A percentile compares a stretch with the other conserved stretches of the same genome.
Conservation (phyloP, 805 yeast species). For the Kuraishia capsulata region DNA sequence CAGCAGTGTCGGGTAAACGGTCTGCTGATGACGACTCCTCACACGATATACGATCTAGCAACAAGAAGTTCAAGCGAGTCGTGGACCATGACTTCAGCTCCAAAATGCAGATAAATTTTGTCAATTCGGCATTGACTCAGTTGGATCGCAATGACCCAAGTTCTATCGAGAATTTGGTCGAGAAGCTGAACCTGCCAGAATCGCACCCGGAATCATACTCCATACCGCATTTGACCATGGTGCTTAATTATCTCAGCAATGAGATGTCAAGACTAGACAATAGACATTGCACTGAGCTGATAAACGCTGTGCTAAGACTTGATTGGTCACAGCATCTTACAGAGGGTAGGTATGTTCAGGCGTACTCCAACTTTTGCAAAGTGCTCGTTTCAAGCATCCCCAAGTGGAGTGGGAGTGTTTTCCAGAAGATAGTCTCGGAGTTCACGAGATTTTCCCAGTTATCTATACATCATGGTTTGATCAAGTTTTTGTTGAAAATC, state of each 20-base stretch:
- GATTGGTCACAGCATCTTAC: constrained; percentile 34
- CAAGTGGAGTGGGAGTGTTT: constrained; percentile 84
- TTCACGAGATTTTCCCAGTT: constrained; percentile 26
- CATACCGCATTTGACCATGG: constrained; percentile 38
- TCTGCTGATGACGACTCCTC: not conserved
- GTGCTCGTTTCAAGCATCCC: constrained; percentile 82
- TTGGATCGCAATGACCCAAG: constrained; percentile 48
- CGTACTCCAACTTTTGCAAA: constrained; percentile 61
- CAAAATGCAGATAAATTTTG: constrained; percentile 25
- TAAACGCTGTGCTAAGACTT: constrained; percentile 53
- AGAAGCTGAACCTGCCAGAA: constrained; percentile 46
- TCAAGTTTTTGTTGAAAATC: constrained; percentile 54
- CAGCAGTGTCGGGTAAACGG: no score
- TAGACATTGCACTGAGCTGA: constrained; percentile 38
- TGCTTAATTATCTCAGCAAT: constrained; percentile 49
- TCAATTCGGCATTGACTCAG: constrained; percentile 61
- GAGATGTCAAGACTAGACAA: constrained; percentile 65
- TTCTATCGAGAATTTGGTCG: constrained; percentile 50
- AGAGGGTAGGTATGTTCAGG: constrained; percentile 18
- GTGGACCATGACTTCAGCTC: not conserved
- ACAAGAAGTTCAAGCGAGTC: not conserved
- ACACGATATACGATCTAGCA: not conserved
- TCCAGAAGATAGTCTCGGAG: constrained; percentile 54
- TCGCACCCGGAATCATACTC: constrained; percentile 47
- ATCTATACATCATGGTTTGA: constrained; percentile 51